Evolutionary conservation across 2,329 filamentous ascomycete genomes (phyloP), one percentile per base, ranked within the genome.

Genomic region (Fonsecaea monophora): DNA sequence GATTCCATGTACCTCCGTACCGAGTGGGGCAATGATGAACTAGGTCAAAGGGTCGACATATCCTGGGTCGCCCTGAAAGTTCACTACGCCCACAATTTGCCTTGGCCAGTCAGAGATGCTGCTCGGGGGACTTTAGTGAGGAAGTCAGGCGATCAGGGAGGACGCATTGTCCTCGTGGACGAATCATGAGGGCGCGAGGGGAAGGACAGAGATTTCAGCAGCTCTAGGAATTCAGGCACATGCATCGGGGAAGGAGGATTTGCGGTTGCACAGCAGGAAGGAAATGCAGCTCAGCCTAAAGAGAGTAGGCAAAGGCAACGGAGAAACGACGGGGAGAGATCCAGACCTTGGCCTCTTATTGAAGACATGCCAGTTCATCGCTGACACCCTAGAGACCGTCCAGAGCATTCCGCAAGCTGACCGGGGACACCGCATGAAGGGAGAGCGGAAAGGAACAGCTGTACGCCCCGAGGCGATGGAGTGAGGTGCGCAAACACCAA

Each of bases 141-240:
- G 18, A 37, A 30, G 40, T 21, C 57, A 60, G 57, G 45, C 42
- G 57, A 60, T 60, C 57, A 60, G 40, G 57, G 42, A 45, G 25
- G 38, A 50, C 40, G 18, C 38, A 21, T 53, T 61, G 59, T 35
- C 48, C 59, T 42, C 48, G 48, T 61, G 59, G 48, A 53, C 59
- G 10, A 61, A 61, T 61, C 45, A 40, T 30, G 9, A 18, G 48
- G 48, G 34, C 7, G 9, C 21, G 18, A 25, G 35, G 59, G 59
- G 59, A 35, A 54, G 48, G 32, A 61, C 59, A 61, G 48, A 61
- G 59, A 61, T 61, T 37, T 34, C 34, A n/a, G 48, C 30, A 61
- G 45, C 42, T 53, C 45, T 18, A 21, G 35, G 12, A 37, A 18
- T 8, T 38, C 59, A 61, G 59, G 59, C 48, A 61, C 59, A 53